phyloP scores from a whole-genome alignment of 148 eudicot species.

The Tetragonia tetragonoides region DNA sequence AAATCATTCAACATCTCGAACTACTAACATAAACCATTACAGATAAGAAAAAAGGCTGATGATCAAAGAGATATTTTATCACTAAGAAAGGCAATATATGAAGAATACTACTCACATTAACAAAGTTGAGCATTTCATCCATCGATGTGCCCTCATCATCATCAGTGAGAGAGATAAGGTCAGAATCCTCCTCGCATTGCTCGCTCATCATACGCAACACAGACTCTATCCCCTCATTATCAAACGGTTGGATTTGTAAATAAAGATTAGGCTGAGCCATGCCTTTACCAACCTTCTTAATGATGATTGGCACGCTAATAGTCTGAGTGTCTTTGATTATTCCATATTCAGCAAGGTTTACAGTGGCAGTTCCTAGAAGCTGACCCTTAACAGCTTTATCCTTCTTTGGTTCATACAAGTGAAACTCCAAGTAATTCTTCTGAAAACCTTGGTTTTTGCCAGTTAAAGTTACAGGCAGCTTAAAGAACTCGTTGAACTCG shows the following conservation, averaged over 20 bases:
- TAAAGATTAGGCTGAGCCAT: conserved; percentile 43
- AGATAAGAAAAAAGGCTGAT: too few species aligned
- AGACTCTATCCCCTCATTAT: conserved; percentile 63
- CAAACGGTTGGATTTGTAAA: conserved; percentile 63
- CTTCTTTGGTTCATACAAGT: conserved; percentile 67
- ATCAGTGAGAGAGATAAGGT: conserved; percentile 62
- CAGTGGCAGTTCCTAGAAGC: conserved; percentile 58
- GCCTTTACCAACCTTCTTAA: conserved; percentile 58
- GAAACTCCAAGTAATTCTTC: conserved; percentile 73
- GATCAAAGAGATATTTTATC: too few species aligned
- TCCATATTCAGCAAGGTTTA: conserved; percentile 79
- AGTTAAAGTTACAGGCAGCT: conserved; percentile 50
- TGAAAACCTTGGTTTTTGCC: conserved; percentile 53
- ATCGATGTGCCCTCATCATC: conserved; percentile 50
- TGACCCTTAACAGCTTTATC: conserved; percentile 72
- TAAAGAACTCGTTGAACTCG: conserved; percentile 66
- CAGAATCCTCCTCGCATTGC: conserved; percentile 52
- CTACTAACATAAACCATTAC: too few species aligned
- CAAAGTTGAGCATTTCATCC: conserved; percentile 44
- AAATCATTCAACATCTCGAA: too few species aligned
- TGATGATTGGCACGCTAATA: conserved; percentile 45
- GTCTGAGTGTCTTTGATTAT: conserved; percentile 47
- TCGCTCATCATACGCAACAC: conserved; percentile 46
- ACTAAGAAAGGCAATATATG: background rate
- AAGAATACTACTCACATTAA: conserved; percentile 28